Evolutionary conservation across 768 basidiomycete genomes (phyloP), one percentile per base, ranked within the genome.

Genomic region (Collybia mongolica): DNA sequence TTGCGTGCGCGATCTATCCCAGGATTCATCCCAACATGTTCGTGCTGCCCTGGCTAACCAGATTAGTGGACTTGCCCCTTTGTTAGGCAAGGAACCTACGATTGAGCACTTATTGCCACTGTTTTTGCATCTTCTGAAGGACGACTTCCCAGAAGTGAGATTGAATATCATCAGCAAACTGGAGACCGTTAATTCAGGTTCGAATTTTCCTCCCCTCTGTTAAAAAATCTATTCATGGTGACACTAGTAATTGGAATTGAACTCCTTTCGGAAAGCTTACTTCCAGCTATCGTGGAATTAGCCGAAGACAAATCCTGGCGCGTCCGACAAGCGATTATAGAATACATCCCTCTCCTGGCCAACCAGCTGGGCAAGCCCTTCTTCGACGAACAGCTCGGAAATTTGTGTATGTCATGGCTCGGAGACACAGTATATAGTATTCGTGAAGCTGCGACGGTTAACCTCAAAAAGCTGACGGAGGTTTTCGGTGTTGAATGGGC

Each of bases 221-320:
- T 63, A 20, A 63, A 44, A 43, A 37, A 46, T 50, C 15, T 36
- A 42, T 49, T 28, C 51, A 2, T 55, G 32, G 11, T 11, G 32
- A 32, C 32, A 14, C 7, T 32, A 95, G 97, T 98, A n/a, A 98
- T 99, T 57, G 97, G 97, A 40, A 97, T 98, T 61, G 93, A 98
- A 53, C 78, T 93, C 24, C 73, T 99, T 45, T 93, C 93, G 1
- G 93, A 95, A 58, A 95, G 92, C 57, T 86, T 99, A 32, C 82
- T 99, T 24, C 97, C 97, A 7, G 97, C 97, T 32, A 98, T 99
- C 57, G 90, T 98, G 54, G 92, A 98, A 65, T 78, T 99, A 28
- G 97, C 97, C 6, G 96, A 98, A 69, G 97, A 99, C 76, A 99
- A 98, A 67, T 97, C 97, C 53, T 99, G 97, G 97, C 89, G 97